Base-by-base conservation (phyloP, 1,284 basidiomycete genomes). In the Rhodotorula sp. region DNA sequence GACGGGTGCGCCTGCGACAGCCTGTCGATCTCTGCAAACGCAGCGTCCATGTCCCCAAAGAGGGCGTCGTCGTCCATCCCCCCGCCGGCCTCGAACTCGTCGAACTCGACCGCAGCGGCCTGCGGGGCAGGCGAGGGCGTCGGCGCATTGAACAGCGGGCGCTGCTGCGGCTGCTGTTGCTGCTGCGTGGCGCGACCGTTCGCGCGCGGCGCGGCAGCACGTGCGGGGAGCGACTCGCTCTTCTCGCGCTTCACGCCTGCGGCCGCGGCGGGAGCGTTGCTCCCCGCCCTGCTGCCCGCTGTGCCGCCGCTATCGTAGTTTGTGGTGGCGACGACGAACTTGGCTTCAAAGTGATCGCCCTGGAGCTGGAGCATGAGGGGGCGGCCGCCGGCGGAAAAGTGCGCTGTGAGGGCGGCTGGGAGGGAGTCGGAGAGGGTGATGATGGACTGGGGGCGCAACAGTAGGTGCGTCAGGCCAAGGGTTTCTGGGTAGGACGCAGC, bases 301-400 rank as follows among this genome's bases (percentile, higher is more conserved):
- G 32, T 51, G 32, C 50, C 61, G 25, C 68, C 73, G 2, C 60
- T 50, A n/a, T 74, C 75, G 57, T 70, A 76, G 55, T 74, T 66
- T 21, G 75, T 70, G 41, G 75, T 77, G 1, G 75, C 75, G 46
- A 77, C 41, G 34, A 77, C 75, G 22, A 73, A 77, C 27, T 66
- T 44, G 10, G 67, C 67, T 34, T 69, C 61, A 53, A 69, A 70
- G n/a, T 46, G 22, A 12, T 59, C 68, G 54, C 41, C 46, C 3
- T 27, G 10, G 51, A 69, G 46, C 15, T 64, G 36, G 59, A 77
- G 54, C 44, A 73, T 55, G 56, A 75, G 41, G 1, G 75, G 75
- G 10, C 61, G 46, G 17, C 73, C 73, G 55, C 73, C 75, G n/a
- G 36, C n/a, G 27, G 69, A 67, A 63, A 73, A 77, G 57, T 64